Base-by-base conservation (phyloP, 331 rosid genomes). In the Malus hybrid region DNA sequence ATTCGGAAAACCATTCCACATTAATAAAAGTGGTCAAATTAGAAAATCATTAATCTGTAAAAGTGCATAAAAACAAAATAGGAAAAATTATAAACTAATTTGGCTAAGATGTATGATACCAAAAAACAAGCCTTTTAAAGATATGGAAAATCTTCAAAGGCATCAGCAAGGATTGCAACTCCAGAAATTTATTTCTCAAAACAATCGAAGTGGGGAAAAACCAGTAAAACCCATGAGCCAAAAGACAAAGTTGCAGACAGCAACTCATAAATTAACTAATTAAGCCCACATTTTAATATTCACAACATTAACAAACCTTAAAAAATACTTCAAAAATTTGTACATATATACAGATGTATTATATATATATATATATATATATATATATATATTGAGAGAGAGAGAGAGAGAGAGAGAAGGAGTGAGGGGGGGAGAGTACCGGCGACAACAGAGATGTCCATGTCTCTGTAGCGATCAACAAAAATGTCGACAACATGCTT, bases 391-490 rank as follows among this genome's bases (percentile, higher is more conserved):
- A 34, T 34, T 7, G 44, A 8, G 11, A 8, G 33, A 64, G 11
- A 9, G 10, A 52, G 10, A 22, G 61, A 72, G 36, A 54, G 36
- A 44, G 22, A 71, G 54, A 34, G 61, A 67, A 28, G 29, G 3
- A 2, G 44, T 36, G 44, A 8, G 44, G 0, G 11, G 46, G 46
- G 46, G 46, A 9, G 46, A 39, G 46, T 67, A 94, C 99, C 99
- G 32, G 99, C 97, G 80, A 94, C 99, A 78, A 92, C 93, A 71
- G 97, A 90, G 85, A 94, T 94, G 80, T 81, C 91, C 99, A 87
- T 92, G 90, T 88, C 84, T 86, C 97, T 89, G 91, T 94, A 94
- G 85, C 99, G 99, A 88, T 94, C 97, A 84, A 94, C 97, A 84
- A 94, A 94, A 81, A 94, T 94, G 86, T 94, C 99, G 75, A 94